These are phyloP conservation scores for Capronia epimyces DNA, from an alignment of 2,329 filamentous ascomycete species.

Conservation along the genomic window DNA sequence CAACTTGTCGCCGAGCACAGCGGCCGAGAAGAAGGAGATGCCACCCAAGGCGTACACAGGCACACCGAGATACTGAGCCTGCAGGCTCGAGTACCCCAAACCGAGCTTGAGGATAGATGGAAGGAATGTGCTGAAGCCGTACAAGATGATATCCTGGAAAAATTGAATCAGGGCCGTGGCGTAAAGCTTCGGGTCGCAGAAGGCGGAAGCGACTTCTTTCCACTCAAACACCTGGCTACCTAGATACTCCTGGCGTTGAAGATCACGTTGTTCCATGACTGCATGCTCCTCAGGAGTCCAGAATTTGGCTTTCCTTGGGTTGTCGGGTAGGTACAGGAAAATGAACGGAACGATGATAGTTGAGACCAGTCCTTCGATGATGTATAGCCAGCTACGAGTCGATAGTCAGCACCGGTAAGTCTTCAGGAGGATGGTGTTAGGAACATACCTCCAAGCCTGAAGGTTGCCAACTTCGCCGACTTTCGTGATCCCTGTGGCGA, in stretches of 20 bases:
- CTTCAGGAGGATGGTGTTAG: slow-evolving; percentile 1
- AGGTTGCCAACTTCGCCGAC: slow-evolving; percentile 47
- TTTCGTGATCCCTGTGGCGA: slow-evolving; percentile 32
- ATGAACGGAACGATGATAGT: slow-evolving; percentile 29
- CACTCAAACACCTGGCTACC: slow-evolving; percentile 33
- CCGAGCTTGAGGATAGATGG: slow-evolving; percentile 52
- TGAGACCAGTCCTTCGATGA: slow-evolving; percentile 34
- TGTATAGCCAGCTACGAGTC: slow-evolving; percentile 23
- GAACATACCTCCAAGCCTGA: slow-evolving; percentile 40
- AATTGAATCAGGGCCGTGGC: slow-evolving; percentile 33
- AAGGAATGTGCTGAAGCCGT: slow-evolving; percentile 50
- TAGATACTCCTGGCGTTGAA: slow-evolving; percentile 6
- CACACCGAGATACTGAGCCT: slow-evolving; percentile 36
- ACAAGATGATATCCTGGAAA: slow-evolving; percentile 35
- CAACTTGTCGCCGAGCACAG: slow-evolving; percentile 31
- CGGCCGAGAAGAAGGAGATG: slow-evolving; percentile 30
- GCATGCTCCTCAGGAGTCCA: slow-evolving; percentile 32
- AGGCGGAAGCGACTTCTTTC: slow-evolving; percentile 28
- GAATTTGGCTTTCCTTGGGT: slow-evolving; percentile 33
- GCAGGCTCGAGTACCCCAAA: slow-evolving; percentile 45
- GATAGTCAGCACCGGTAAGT: background rate
- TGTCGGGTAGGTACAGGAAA: slow-evolving; percentile 32
- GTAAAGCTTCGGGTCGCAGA: slow-evolving; percentile 34
- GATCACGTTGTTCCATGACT: slow-evolving; percentile 29
- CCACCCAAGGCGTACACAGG: slow-evolving; percentile 35